Percentiles rank a stretch among this genome's conserved stretches.
Conservation (phyloP, 305 asterid genomes). For the Fraxinus velutina region DNA sequence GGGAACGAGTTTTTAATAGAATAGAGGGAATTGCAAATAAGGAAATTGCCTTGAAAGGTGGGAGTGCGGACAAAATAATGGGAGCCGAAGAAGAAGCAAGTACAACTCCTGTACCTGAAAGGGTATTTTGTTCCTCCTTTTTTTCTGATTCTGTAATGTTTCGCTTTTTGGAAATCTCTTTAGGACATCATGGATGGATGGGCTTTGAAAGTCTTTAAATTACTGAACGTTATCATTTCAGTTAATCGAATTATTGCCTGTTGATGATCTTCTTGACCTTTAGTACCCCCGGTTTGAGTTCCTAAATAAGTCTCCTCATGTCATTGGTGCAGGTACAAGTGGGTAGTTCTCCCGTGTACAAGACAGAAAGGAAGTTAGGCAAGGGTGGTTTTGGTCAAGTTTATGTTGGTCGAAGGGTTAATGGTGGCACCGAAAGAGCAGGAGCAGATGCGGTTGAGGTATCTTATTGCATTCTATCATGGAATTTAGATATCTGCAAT, state of each 20-base stretch:
- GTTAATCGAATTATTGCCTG: not conserved
- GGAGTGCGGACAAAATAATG: constrained; percentile 75
- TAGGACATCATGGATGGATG: not conserved
- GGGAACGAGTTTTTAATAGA: constrained; percentile 62
- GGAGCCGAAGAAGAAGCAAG: constrained; percentile 89
- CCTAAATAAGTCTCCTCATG: not conserved
- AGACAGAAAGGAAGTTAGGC: constrained; percentile 84
- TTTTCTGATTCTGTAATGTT: not conserved
- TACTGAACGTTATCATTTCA: not conserved
- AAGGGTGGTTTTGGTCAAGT: constrained; percentile 99
- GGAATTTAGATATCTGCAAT: not conserved
- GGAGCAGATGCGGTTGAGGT: constrained; percentile 99
- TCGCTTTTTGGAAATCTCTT: not conserved
- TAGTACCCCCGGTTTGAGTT: not conserved
- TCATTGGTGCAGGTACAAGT: constrained; percentile 74
- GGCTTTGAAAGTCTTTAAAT: not conserved
- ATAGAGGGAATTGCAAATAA: constrained; percentile 65
- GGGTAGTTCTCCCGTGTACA: constrained; percentile 79
- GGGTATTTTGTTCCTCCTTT: constrained; percentile 47
- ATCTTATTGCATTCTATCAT: constrained; percentile 9
- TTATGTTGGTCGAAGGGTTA: constrained; percentile 78
- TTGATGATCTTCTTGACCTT: not conserved
- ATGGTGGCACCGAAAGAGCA: constrained; percentile 75
- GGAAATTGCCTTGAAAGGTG: constrained; percentile 85
- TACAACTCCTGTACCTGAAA: constrained; percentile 91